Evolutionary conservation across 1,284 basidiomycete species (phyloP), one percentile per base, ranked within the genome.

Genomic region (Ustilago hordei): DNA sequence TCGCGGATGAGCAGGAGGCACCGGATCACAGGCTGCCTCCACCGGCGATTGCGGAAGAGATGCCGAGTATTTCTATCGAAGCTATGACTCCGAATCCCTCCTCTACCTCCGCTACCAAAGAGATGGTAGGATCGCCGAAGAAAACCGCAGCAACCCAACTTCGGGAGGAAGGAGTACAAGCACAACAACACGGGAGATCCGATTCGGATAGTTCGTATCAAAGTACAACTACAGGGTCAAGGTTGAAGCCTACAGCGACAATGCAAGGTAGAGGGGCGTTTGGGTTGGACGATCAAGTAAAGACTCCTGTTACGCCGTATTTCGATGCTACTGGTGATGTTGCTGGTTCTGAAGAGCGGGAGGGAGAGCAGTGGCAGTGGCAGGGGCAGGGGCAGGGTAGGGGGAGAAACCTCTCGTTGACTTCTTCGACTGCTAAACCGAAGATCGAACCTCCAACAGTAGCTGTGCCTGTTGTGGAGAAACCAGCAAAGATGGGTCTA

Each of bases 301-400:
- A 60, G 28, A 78, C 80, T 7, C 80, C 81, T 0, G 31, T 68
- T 6, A 83, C 81, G 45, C 76, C 79, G 1, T 81, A 73, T 76
- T 83, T 83, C 64, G 81, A 83, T 54, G 76, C 73, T 36, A 31
- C 39, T 45, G 75, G 38, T n/a, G 75, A 69, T 11, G 60, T 34
- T 2, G 43, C 23, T n/a, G 13, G 35, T 7, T 35, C 60, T 17
- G 68, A 70, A n/a, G 15, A 50, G 28, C 11, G 23, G 4, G n/a
- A 6, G 47, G 23, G 23, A 28, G 23, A 28, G 23, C 23, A 23
- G 4, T 0, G 45, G 8, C 8, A 35, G n/a, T 12, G 39, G 13
- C 5, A 12, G 4, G 17, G 47, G 2, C 60, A 62, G 4, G 3
- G 34, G 13, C 45, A 32, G 5, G 36, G 38, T 17, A 56, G 63